Base-by-base conservation (phyloP, 225 moss, liverwort and hornwort species). In the Physcomitrellopsis africana region DNA sequence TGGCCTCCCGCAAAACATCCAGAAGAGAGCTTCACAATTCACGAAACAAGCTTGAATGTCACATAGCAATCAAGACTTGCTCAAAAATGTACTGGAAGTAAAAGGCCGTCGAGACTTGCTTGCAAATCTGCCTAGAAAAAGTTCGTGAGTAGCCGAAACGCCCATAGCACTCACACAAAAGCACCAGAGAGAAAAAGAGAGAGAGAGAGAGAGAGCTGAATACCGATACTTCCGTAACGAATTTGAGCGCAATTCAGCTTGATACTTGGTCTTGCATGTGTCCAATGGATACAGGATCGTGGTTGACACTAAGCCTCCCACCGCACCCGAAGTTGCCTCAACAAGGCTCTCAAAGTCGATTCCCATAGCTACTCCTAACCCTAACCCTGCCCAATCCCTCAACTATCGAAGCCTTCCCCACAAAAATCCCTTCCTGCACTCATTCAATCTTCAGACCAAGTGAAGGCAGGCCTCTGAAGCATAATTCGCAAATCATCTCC, bases 241-340 rank as follows among this genome's bases (percentile, higher is more conserved):
- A 18, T 77, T 77, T 19, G 75, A 60, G 65, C 79, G 83, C 78
- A 53, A 77, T 70, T 93, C 92, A 29, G 90, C 92, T 71, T 93
- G 92, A 68, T 89, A 87, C 65, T 90, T 90, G 45, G 90, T 93
- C 83, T 90, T 90, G 85, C 92, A 93, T 26, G 90, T 93, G 73
- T 93, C 92, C 44, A 93, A 49, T 32, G 92, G 90, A 67, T 90
- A 90, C 11, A 93, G 80, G 55, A 89, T 78, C 32, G 85, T 69
- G 13, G 92, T 90, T 63, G 90, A 73, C 23, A 79, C 41, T 13
- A 79, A 48, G 51, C 79, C 79, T 79, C 79, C 79, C n/a, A 79
- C 67, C 20, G 79, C 79, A 15, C 79, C 79, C 58, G 79, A 79
- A 43, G 79, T 73, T 47, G 79, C 79, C 64, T 79, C 79, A 13